Base-by-base conservation (phyloP, 2,329 filamentous ascomycete genomes). In the Sclerotinia subarctica region DNA sequence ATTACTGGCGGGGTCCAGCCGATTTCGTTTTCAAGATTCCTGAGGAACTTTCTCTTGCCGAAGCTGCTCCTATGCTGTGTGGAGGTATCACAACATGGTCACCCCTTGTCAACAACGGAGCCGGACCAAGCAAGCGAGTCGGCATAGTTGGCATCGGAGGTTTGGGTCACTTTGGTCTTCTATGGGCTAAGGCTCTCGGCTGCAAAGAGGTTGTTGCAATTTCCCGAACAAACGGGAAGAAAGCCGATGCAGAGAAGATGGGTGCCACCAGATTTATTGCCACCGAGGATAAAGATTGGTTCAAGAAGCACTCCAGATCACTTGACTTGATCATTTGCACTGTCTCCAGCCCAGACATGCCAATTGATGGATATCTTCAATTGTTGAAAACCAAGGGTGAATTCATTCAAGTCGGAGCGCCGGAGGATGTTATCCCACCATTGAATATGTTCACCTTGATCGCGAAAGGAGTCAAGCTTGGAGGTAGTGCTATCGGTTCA, bases 61-160 rank as follows among this genome's bases (percentile, higher is more conserved):
- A 68, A 42, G 66, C 66, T 5, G 66, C 66, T 38, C 59, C 66
- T 46, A 68, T 68, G 66, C 42, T 68, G 13, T 68, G 66, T 21
- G 66, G 49, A 38, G 66, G 66, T 57, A 24, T 68, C 17, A 68
- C 66, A 35, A 51, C 51, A 19, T 68, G 59, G 58, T 21, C 35
- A 21, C 49, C 66, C 13, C 59, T 68, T 29, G 66, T 68, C 5
- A 47, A 68, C 32, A 68, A 68, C 24, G 66, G 66, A n/a, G 7
- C 66, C 21, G 66, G 66, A 21, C 58, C 58, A 3, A 17, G 19
- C 5, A 90, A 89, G 76, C 82, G 80, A 10, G 89, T 93, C 0
- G 90, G 87, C 0, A 84, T 93, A 63, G 81, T 92, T 7, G 90
- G 90, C 4, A 82, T 93, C 15, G 90, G 90, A 8, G 90, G 90